A percentile compares a stretch with the other conserved stretches of the same genome.
Evolutionary conservation across 805 yeast genomes (phyloP).

Genomic region (Debaryomyces prosopidis): DNA sequence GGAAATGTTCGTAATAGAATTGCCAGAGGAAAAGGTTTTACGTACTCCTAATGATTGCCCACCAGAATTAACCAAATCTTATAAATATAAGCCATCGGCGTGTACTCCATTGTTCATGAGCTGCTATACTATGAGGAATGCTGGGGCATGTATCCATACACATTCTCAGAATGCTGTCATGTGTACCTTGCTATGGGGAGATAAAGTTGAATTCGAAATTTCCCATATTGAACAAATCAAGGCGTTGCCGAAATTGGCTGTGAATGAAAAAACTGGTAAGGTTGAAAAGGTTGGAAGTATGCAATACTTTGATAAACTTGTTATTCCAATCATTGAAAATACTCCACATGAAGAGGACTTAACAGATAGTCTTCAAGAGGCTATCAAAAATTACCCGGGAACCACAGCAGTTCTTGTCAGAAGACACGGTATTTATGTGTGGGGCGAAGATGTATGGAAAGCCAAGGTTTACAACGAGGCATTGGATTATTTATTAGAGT

Average conservation of each 20-base stretch:
- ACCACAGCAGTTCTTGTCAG: slow-evolving; percentile 87
- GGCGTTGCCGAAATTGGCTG: slow-evolving; percentile 66
- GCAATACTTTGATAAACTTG: slow-evolving; percentile 70
- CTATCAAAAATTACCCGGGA: slow-evolving; percentile 69
- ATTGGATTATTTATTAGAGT: slow-evolving; percentile 80
- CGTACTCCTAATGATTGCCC: slow-evolving; percentile 56
- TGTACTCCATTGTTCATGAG: slow-evolving; percentile 88
- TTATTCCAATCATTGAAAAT: slow-evolving; percentile 89
- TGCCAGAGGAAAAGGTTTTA: slow-evolving; percentile 50
- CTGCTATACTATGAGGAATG: slow-evolving; percentile 63
- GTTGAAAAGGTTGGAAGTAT: slow-evolving; percentile 66
- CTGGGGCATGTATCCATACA: slow-evolving; percentile 94
- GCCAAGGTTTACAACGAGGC: slow-evolving; percentile 94
- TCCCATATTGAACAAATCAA: slow-evolving; percentile 88
- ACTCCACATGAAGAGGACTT: slow-evolving; percentile 87
- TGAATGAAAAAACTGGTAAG: slow-evolving; percentile 28
- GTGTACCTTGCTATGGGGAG: slow-evolving; percentile 65
- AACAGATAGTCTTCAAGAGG: slow-evolving; percentile 60
- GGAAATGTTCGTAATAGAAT: slow-evolving; percentile 76
- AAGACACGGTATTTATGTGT: slow-evolving; percentile 93
- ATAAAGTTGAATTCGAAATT: slow-evolving; percentile 67
- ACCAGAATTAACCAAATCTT: slow-evolving; percentile 34
- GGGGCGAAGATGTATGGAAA: slow-evolving; percentile 92
- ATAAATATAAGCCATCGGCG: slow-evolving; percentile 79
- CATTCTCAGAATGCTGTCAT: slow-evolving; percentile 89